These are phyloP conservation scores for Purpureocillium takamizusanense DNA, from an alignment of 2,329 filamentous ascomycete genomes.

Conservation along the genomic window DNA sequence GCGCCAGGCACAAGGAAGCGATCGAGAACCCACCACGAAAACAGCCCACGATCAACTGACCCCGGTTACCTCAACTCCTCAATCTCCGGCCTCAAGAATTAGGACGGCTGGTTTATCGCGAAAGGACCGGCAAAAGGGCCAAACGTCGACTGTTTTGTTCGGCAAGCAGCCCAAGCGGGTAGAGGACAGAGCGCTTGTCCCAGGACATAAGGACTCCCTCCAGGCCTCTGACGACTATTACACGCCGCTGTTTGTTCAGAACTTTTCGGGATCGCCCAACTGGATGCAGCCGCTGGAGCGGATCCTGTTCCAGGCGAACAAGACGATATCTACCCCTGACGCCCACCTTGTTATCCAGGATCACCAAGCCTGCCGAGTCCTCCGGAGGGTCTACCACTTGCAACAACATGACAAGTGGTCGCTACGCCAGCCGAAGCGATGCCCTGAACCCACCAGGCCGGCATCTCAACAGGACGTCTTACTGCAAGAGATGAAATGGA, in stretches of 20 bases:
- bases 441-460: slow-evolving; percentile 68
- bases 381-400: slow-evolving; percentile 80
- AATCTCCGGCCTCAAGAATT: slow-evolving; percentile 27
- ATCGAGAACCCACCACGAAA: slow-evolving; percentile 21
- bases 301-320: slow-evolving; percentile 73
- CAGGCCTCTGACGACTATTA: slow-evolving; percentile 54
- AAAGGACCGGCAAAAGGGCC: slow-evolving; percentile 52
- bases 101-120: slow-evolving; percentile 25
- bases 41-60: slow-evolving; percentile 25
- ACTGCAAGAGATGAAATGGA: slow-evolving; percentile 91
- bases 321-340: slow-evolving; percentile 81
- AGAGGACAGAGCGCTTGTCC: slow-evolving; percentile 36
- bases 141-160: slow-evolving; percentile 69
- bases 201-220: slow-evolving; percentile 29
- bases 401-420: slow-evolving; percentile 93
- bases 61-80: slow-evolving; percentile 32
- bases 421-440: slow-evolving; percentile 77
- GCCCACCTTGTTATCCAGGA: slow-evolving; percentile 77
- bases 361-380: slow-evolving; percentile 75
- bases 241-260: slow-evolving; percentile 51
- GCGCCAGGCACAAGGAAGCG: slow-evolving; percentile 20
- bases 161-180: slow-evolving; percentile 51
- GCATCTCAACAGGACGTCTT: slow-evolving; percentile 79
- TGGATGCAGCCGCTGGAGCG: slow-evolving; percentile 60
- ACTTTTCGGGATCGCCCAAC: slow-evolving; percentile 43